Percentiles rank a stretch among this genome's conserved stretches.
phyloP scores from a whole-genome alignment of 208 protist species.

The Leishmania martiniquensis region DNA sequence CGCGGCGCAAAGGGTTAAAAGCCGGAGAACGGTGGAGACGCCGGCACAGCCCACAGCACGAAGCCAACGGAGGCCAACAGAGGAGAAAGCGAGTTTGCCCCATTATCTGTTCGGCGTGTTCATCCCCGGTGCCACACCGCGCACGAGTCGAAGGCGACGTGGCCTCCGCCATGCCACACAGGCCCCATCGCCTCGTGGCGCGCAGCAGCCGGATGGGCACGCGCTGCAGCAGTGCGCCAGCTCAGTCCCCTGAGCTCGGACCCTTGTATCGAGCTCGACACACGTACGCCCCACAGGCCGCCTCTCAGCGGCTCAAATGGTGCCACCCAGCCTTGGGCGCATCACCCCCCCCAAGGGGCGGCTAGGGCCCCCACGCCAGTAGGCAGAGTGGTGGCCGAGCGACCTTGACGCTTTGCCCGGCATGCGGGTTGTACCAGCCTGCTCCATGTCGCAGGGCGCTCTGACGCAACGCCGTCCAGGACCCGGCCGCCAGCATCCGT shows the following conservation, averaged over 20 bases:
- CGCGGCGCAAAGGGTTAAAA: no score
- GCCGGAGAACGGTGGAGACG: no score
- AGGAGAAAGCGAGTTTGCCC: no score
- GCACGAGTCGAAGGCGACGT: no score
- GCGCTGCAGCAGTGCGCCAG: no score
- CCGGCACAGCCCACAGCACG: no score
- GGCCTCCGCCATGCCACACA: no score
- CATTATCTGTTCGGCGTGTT: no score
- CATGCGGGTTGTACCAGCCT: background rate
- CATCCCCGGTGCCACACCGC: no score
- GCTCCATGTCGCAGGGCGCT: background rate
- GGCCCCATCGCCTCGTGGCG: background rate
- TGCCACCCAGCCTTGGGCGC: background rate
- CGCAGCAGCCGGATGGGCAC: background rate
- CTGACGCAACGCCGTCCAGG: background rate
- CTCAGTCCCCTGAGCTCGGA: background rate
- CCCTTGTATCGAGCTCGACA: background rate
- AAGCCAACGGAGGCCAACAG: no score
- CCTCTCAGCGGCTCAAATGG: background rate
- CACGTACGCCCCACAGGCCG: background rate
- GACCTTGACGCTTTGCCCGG: background rate
- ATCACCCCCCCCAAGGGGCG: background rate
- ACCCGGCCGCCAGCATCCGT: background rate
- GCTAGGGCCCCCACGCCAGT: background rate
- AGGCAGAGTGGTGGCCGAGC: no score